A percentile compares a stretch with the other conserved stretches of the same genome.
phyloP scores from a whole-genome alignment of 768 basidiomycete species.

The Pleurotus ostreatus region DNA sequence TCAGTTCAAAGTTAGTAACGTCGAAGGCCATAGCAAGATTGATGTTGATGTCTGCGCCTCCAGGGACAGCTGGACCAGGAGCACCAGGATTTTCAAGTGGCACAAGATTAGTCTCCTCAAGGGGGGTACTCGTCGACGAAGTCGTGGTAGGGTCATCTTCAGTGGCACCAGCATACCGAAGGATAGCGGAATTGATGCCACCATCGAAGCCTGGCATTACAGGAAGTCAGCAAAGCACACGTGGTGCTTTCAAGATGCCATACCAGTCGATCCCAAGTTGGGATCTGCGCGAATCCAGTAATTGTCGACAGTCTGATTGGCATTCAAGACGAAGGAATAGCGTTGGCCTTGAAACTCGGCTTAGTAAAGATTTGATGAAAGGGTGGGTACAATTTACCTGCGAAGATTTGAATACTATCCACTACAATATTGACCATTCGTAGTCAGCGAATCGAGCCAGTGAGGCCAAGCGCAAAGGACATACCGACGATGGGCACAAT shows the following conservation, averaged over 20 bases:
- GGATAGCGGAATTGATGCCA: slow-evolving; percentile 8
- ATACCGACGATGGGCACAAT: slow-evolving; percentile 18
- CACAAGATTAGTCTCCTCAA: neutral
- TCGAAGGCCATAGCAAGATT: slow-evolving; percentile 4
- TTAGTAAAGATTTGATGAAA: neutral
- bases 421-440: slow-evolving; percentile 13
- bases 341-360: slow-evolving; percentile 20
- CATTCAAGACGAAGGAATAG: slow-evolving; percentile 37
- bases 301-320: slow-evolving; percentile 31
- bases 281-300: slow-evolving; percentile 39
- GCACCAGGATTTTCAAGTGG: neutral
- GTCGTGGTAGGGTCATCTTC: slow-evolving; percentile 2
- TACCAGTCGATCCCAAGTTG: slow-evolving; percentile 21
- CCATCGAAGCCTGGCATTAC: neutral
- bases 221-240: neutral
- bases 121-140: neutral
- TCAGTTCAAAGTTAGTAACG: neutral
- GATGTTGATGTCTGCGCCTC: neutral
- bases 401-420: slow-evolving; percentile 34
- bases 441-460: too few relatives aligned
- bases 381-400: slow-evolving; percentile 14
- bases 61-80: neutral
- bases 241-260: slow-evolving; percentile 6
- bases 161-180: neutral
- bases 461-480: neutral